phyloP scores from a whole-genome alignment of 441 rosid genomes.

The Erodium moschatum region DNA sequence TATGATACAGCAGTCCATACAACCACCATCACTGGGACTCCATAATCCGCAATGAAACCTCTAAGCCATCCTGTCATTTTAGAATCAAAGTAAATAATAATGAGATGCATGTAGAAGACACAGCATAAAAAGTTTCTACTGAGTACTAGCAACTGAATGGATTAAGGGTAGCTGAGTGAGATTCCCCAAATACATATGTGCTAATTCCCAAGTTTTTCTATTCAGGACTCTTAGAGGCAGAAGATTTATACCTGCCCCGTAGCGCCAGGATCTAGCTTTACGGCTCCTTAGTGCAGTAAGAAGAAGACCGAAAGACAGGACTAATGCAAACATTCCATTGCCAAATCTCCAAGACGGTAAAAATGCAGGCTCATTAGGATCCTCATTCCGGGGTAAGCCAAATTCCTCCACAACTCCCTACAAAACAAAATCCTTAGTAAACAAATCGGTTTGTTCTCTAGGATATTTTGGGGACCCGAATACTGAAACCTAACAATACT shows the following conservation, averaged over 20 bases:
- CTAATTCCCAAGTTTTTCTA: background rate
- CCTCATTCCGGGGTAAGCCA: conserved; percentile 53
- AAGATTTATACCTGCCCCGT: conserved; percentile 50
- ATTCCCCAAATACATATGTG: background rate
- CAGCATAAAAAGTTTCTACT: background rate
- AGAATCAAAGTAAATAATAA: background rate
- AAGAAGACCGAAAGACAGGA: conserved; percentile 65
- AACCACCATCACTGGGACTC: conserved; percentile 70
- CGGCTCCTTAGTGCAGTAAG: conserved; percentile 62
- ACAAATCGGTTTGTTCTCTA: background rate
- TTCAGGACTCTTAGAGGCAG: background rate
- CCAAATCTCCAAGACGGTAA: conserved; percentile 67
- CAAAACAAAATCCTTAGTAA: conserved; percentile 17
- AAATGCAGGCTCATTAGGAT: conserved; percentile 43
- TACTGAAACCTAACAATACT: background rate
- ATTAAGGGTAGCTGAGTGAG: too few species aligned
- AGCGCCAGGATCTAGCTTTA: conserved; percentile 74
- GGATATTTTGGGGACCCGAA: background rate
- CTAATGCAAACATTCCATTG: conserved; percentile 77
- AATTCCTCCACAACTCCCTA: conserved; percentile 77
- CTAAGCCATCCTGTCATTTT: conserved; percentile 49
- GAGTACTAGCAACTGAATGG: background rate
- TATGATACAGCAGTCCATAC: conserved; percentile 66
- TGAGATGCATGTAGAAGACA: background rate
- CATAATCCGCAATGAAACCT: conserved; percentile 66